Evolutionary conservation across 805 yeast genomes (phyloP), one percentile per base, ranked within the genome.

Genomic region (Saccharomycopsis schoenii): DNA sequence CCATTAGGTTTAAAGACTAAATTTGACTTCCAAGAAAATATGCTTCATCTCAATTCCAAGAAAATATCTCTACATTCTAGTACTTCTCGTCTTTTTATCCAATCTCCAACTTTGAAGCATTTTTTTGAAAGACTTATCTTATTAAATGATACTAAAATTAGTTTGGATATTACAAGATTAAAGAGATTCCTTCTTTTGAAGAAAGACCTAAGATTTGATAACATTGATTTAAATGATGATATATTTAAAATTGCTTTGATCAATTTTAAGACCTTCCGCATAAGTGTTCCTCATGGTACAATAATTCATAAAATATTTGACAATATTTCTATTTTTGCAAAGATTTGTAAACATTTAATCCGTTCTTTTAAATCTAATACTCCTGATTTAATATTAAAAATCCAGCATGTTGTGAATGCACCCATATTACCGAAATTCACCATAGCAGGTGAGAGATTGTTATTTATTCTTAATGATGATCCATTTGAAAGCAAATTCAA

Each of bases 401-500:
- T 82, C 17, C 63, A 77, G 56, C 65, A 72, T 1, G 73, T 69
- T 17, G 74, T 72, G n/a, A 71, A 74, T 0, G 78, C 81, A 0
- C 64, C 75, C 3, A 63, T 73, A 17, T 74, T 93, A 8, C 92
- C 92, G 14, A 74, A 73, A 21, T 72, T 89, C 1, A 77, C 80
- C 24, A 66, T 91, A 42, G 78, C 74, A 51, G 76, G 96, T 0
- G 76, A 76, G 5, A 75, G 81, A 50, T 76, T 89, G 64, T 76
- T 86, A 4, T 73, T 91, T 43, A 78, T 86, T 25, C 77, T 91
- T 64, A 96, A 89, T 60, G 96, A 89, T 70, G 97, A 93, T 71
- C 93, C 96, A 8, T 91, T 92, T 70, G 98, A 93, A 71, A 76
- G 84, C 8, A 85, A 89, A 66, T 73, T 92, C 56, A 80, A 82